These are phyloP conservation scores for Fusarium goolgardi DNA, from an alignment of 2,329 filamentous ascomycete genomes.

Conservation along the genomic window DNA sequence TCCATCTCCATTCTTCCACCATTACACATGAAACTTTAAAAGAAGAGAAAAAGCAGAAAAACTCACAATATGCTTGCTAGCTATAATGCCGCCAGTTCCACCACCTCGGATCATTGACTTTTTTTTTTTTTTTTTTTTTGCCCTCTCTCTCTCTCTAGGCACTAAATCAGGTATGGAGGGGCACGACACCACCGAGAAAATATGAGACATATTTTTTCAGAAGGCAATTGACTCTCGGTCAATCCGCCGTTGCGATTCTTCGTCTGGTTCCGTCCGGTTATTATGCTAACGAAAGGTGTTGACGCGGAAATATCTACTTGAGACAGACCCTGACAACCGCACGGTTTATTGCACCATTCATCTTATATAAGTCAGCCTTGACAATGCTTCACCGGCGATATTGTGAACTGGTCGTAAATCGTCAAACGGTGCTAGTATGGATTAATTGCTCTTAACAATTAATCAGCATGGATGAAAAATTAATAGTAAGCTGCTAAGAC, in stretches of 20 bases:
- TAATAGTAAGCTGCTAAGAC: not conserved
- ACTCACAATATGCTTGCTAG: slow-evolving; percentile 12
- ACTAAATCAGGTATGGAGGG: not conserved
- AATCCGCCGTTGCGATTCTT: slow-evolving; percentile 2
- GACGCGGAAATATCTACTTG: not conserved
- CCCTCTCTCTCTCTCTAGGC: not conserved
- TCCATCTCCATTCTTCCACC: not conserved
- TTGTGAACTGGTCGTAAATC: not conserved
- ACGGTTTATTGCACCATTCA: slow-evolving; percentile 4
- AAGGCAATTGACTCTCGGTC: slow-evolving; percentile 5
- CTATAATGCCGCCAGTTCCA: slow-evolving; percentile 13
- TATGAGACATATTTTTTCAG: slow-evolving; percentile 7
- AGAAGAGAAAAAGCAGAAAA: not conserved
- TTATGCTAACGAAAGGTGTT: not conserved
- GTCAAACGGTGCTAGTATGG: slow-evolving; percentile 6
- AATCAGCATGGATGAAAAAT: not conserved
- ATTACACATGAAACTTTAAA: not conserved
- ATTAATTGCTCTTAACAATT: not conserved
- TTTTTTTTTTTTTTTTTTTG: not conserved
- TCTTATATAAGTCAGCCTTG: slow-evolving; percentile 25
- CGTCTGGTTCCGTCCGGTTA: not conserved
- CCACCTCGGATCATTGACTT: slow-evolving; percentile 4
- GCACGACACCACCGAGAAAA: slow-evolving; percentile 7
- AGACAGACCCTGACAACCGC: slow-evolving; percentile 8
- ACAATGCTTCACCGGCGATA: not conserved